Base-by-base conservation (phyloP, 495 filamentous ascomycete species). In the Penicillium riverlandense region DNA sequence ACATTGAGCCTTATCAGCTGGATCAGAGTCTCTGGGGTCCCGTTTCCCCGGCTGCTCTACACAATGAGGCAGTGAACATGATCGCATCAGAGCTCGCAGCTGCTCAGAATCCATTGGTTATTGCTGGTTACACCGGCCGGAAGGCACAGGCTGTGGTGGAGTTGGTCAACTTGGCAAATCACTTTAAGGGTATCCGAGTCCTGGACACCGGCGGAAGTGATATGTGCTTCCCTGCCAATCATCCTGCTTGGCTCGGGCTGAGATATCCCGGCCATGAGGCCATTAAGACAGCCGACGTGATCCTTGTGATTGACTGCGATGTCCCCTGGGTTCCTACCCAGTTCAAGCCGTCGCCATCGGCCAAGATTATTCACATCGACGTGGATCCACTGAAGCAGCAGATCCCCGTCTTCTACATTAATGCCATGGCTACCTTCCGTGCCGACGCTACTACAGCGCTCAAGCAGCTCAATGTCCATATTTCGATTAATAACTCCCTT, bases 151-250 rank as follows among this genome's bases (percentile, higher is more conserved):
- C 83, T 3, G 81, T 87, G 29, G 65, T 56, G 13, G 86, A 84
- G 44, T 64, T 97, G 43, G 86, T 97, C 2, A 77, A 78, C 29
- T 61, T 97, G 33, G 87, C 89, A 9, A 72, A 94, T 60, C 79
- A 71, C 1, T 77, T 96, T 43, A 83, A 83, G 53, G 88, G 88
- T 0, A 60, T 96, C 36, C 72, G 89, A 10, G 88, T 97, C 12
- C 64, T 97, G 27, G 91, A 97, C 60, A 90, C 88, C 1, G 87
- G 86, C 16, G 90, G 89, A 30, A 86, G 86, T 56, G 91, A 97
- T 59, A 92, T 97, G 91, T 94, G 87, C 56, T 96, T 96, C 66
- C 91, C 91, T 2, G 84, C 82, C 2, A 73, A 90, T 40, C 90
- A 96, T 47, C 69, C 71, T 0, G 79, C 67, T 7, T 85, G 82